phyloP scores from a whole-genome alignment of 2,329 filamentous ascomycete genomes.

The Chaetomium sp. region DNA sequence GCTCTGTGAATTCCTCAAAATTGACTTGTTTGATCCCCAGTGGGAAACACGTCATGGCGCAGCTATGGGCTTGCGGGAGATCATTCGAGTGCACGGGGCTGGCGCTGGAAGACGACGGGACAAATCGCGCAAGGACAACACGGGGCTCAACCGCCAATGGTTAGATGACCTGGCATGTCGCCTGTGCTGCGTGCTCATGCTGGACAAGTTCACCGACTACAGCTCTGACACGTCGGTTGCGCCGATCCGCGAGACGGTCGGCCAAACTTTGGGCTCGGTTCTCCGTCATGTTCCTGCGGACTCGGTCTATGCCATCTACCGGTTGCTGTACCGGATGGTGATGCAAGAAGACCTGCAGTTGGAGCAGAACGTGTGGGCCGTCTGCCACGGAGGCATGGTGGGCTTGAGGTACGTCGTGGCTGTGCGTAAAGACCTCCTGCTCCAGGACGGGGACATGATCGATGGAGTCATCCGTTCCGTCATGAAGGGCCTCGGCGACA shows the following conservation, averaged over 20 bases:
- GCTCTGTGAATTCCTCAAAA: slow-evolving; percentile 85
- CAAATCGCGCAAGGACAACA: slow-evolving; percentile 67
- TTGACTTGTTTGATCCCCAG: slow-evolving; percentile 85
- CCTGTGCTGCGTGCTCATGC: slow-evolving; percentile 90
- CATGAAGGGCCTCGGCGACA: slow-evolving; percentile 87
- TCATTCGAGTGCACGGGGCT: slow-evolving; percentile 82
- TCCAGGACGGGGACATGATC: slow-evolving; percentile 77
- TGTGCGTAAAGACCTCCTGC: slow-evolving; percentile 83
- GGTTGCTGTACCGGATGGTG: slow-evolving; percentile 78
- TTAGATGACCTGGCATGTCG: slow-evolving; percentile 93
- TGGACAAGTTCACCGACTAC: slow-evolving; percentile 96
- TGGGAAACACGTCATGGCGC: slow-evolving; percentile 98
- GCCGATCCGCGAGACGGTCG: slow-evolving; percentile 90
- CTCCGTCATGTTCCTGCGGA: slow-evolving; percentile 73
- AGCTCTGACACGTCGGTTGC: slow-evolving; percentile 96
- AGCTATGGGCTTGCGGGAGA: slow-evolving; percentile 87
- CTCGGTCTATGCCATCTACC: slow-evolving; percentile 80
- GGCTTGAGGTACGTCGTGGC: slow-evolving; percentile 92
- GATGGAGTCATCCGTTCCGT: slow-evolving; percentile 89
- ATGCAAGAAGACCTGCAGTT: slow-evolving; percentile 79
- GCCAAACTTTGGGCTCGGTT: slow-evolving; percentile 85
- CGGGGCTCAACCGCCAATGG: slow-evolving; percentile 74
- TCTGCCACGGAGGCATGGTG: slow-evolving; percentile 97
- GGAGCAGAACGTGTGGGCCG: slow-evolving; percentile 76
- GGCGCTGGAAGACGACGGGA: slow-evolving; percentile 75